Evolutionary conservation across 768 basidiomycete genomes (phyloP).

Genomic region (Boletus coccyginus): DNA sequence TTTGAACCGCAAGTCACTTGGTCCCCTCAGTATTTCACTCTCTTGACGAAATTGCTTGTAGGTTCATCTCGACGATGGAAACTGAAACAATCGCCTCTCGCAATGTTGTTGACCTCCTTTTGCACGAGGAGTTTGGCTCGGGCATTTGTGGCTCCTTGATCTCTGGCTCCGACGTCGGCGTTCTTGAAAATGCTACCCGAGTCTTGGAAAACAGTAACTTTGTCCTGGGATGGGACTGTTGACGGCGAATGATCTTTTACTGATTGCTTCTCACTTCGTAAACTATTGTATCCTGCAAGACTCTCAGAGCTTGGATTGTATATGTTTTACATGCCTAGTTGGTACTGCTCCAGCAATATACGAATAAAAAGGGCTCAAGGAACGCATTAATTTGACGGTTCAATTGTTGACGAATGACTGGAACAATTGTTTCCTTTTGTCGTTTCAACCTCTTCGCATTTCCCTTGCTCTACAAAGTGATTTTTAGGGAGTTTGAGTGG

Average conservation of each 20-base stretch:
- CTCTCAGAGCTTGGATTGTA: background rate
- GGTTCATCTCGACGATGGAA: constrained; percentile 92
- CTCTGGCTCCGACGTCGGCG: constrained; percentile 21
- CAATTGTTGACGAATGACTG: background rate
- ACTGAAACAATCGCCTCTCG: constrained; percentile 83
- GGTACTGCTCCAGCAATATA: background rate
- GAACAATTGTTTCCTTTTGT: background rate
- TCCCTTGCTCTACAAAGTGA: background rate
- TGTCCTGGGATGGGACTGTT: constrained; percentile 79
- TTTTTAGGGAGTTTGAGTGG: background rate
- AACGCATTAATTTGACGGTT: background rate
- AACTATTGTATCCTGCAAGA: background rate
- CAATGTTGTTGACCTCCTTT: constrained; percentile 77
- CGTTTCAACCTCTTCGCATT: background rate
- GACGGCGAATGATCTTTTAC: constrained; percentile 9
- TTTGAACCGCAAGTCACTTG: constrained; percentile 74
- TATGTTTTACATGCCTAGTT: background rate
- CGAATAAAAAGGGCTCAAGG: background rate
- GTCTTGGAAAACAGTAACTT: constrained; percentile 37
- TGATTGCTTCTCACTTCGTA: background rate
- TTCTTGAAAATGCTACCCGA: constrained; percentile 11
- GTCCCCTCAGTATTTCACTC: background rate
- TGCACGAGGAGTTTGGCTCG: constrained; percentile 68
- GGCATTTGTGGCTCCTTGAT: constrained; percentile 60
- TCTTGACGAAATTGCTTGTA: constrained; percentile 23